Base-by-base conservation (phyloP, 2,329 filamentous ascomycete genomes). In the Neonectria neomacrospora region DNA sequence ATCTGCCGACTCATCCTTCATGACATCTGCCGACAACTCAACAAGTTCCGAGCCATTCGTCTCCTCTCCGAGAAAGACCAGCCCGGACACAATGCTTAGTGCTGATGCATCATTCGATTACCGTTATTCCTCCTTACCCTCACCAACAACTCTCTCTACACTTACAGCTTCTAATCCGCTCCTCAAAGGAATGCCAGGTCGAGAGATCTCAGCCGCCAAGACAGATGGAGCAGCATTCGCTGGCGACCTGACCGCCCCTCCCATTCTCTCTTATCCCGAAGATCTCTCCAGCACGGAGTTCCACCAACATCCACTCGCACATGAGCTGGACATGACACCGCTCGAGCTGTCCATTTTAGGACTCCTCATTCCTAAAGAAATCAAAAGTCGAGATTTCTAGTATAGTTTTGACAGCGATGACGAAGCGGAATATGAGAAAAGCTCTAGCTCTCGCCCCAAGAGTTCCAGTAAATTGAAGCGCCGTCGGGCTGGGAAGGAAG, bases 111-210 rank as follows among this genome's bases (percentile, higher is more conserved):
- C 65, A 7, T 53, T 61, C 16, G 56, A 45, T 20, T 42, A 54
- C 22, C 54, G 54, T 45, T 20, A 55, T 9, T 53, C 60, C 6
- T 22, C 44, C 30, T 39, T 58, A 37, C 41, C 20, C 6, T 48
- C 54, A 6, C 52, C 51, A 5, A 51, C 20, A 3, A 52, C 51
- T 3, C 32, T 54, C 4, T 61, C 66, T 1, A 58, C 61, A 0
- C 62, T 66, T 22, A 53, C 67, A 5, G 62, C 66, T 8, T 71
- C 70, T 0, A 71, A 74, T 32, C 94, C 79, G 85, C 72, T 81
- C 0, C 72, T 80, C 10, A 72, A 65, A 53, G 78, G 79, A 6
- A 75, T 79, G 58, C 79, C 80, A 1, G 79, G 79, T 2, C 74
- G 79, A 55, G 79, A 81, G 54, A 65, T 80, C 10, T 78, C 77